Base-by-base conservation (phyloP, 2,329 filamentous ascomycete genomes). In the Orbilia ellipsospora region DNA sequence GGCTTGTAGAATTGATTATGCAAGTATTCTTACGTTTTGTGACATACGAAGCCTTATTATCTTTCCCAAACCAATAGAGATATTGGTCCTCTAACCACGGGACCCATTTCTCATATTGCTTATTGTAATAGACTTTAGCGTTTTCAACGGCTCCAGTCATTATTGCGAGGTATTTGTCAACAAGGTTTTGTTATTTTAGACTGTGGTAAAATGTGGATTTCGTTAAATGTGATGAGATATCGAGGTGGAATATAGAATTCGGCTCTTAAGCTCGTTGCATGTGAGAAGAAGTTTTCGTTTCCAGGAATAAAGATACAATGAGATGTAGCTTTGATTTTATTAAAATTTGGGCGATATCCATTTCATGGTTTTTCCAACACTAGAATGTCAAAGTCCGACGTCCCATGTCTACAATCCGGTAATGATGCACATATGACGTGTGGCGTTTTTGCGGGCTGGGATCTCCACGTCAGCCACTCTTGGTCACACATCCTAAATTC, bases 51-150 rank as follows among this genome's bases (percentile, higher is more conserved):
- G 89, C 87, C 83, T 93, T 92, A 85, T 93, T 93, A 80, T 92
- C 90, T 77, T 89, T 90, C 79, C 89, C 91, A 82, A 92, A 92
- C 85, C 88, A 92, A 62, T 86, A 85, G 28, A 93, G 85, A 81
- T 91, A 92, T 73, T 88, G 82, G 81, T 93, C 90, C 82, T 93
- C 90, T 68, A 92, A 84, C 90, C 90, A 92, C 0, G 90, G 90
- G 81, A 92, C 86, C 90, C 90, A 93, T 79, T 83, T 86, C 80
- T 92, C 90, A 82, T 92, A 92, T 81, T 92, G 88, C 65, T 87
- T 83, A 83, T 91, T 89, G 85, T 92, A 92, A 60, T 86, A 88
- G 68, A 88, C 82, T 81, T 86, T 88, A 74, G 86, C 82, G 86
- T 86, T 89, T 79, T 90, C 87, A 81, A 85, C 84, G 78, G 78